These are phyloP conservation scores for Backusella parvicylindrica DNA, from an alignment of 192 early-diverging fungal species.

Conservation along the genomic window DNA sequence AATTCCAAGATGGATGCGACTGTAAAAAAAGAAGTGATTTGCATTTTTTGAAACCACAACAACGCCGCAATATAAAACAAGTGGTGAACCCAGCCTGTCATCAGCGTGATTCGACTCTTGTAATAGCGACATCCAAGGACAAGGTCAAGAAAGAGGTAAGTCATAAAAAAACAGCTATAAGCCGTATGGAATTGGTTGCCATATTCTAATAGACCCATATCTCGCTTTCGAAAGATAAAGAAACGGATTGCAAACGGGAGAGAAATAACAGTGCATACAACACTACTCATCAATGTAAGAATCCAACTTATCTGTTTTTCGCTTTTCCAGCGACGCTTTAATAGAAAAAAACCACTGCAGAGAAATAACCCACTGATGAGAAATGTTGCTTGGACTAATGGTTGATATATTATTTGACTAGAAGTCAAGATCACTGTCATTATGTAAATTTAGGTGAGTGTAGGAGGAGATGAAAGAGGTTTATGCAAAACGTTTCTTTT, in stretches of 20 bases:
- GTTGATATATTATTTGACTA: not conserved
- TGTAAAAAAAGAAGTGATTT: conserved; percentile 38
- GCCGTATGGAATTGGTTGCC: conserved; percentile 20
- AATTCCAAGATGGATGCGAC: conserved; percentile 52
- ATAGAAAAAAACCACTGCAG: not conserved
- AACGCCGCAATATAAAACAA: conserved; percentile 44
- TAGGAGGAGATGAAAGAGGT: not conserved
- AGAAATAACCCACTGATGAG: not conserved
- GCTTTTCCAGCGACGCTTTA: not conserved
- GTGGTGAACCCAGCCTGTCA: conserved; percentile 63
- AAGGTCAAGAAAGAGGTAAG: conserved; percentile 53
- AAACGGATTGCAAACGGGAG: conserved; percentile 10
- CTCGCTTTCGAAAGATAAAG: conserved; percentile 10
- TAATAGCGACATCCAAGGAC: conserved; percentile 49
- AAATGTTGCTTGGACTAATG: not conserved
- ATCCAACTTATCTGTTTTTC: conserved; percentile 28
- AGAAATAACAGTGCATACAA: conserved; percentile 11
- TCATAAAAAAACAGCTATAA: conserved; percentile 47
- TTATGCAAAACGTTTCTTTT: not conserved
- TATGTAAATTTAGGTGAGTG: not conserved
- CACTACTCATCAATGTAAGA: conserved; percentile 18
- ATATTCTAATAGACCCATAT: conserved; percentile 6
- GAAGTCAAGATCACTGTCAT: not conserved
- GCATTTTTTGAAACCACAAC: conserved; percentile 9
- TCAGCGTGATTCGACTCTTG: conserved; percentile 37